These are phyloP conservation scores for Anisodus acutangulus DNA, from an alignment of 257 asterid genomes.

Conservation along the genomic window DNA sequence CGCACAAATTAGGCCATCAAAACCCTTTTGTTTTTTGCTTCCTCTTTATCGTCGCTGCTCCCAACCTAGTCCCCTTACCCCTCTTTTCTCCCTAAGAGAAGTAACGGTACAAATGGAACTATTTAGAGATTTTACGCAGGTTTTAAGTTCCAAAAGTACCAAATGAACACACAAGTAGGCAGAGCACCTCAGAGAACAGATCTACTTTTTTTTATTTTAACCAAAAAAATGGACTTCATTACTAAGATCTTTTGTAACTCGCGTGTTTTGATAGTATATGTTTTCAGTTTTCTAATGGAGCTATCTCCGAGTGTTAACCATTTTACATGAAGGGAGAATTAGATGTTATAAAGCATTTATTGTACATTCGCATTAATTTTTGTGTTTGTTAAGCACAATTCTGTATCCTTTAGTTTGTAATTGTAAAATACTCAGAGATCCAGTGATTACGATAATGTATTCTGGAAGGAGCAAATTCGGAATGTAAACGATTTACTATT, in stretches of 20 bases:
- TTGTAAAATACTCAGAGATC: not conserved
- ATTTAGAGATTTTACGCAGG: not conserved
- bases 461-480: not conserved
- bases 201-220: too few species aligned
- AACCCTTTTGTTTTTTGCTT: not conserved
- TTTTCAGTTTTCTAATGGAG: not conserved
- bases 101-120: not conserved
- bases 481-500: not conserved
- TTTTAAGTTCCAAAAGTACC: not conserved
- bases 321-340: not conserved
- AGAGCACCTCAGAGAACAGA: not conserved
- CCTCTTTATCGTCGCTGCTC: too few species aligned
- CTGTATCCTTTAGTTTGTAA: not conserved
- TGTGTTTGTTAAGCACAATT: not conserved
- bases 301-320: not conserved
- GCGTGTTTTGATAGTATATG: not conserved
- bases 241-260: not conserved
- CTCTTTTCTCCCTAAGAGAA: not conserved
- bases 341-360: not conserved
- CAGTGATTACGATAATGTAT: not conserved
- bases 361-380: not conserved
- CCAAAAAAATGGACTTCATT: not conserved
- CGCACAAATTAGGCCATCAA: constrained; percentile 24
- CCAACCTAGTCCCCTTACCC: too few species aligned
- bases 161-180: not conserved